Conservation (phyloP, 2,329 filamentous ascomycete genomes). For the Botryosphaeria dothidea region DNA sequence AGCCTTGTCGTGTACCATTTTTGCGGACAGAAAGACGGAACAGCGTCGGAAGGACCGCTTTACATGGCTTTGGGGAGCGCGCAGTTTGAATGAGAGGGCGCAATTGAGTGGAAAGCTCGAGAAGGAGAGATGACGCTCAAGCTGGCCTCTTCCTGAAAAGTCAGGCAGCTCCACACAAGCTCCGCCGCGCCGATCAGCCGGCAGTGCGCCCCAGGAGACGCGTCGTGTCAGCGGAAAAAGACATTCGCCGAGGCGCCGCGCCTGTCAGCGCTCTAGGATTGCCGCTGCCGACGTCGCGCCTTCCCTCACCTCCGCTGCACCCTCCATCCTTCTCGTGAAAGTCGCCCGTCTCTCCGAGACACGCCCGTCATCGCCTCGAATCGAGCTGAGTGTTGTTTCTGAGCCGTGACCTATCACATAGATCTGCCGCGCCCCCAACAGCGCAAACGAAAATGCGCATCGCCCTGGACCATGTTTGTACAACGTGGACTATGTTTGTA, state of each 20-base stretch:
- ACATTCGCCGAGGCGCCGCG: not conserved
- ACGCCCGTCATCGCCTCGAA: not conserved
- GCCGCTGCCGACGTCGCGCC: not conserved
- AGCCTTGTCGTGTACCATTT: conserved; percentile 67
- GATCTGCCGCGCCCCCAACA: not conserved
- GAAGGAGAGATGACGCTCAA: not conserved
- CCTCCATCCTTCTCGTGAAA: not conserved
- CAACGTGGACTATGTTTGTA: not conserved
- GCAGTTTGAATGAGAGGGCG: not conserved
- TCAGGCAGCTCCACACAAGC: not conserved
- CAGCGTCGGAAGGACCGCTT: not conserved
- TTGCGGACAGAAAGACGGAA: not conserved
- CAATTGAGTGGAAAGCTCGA: not conserved
- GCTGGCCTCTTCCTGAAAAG: conserved; percentile 13
- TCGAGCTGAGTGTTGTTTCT: not conserved
- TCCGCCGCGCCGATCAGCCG: not conserved
- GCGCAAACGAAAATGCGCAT: conserved; percentile 9
- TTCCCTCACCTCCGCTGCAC: not conserved
- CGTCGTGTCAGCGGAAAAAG: not conserved
- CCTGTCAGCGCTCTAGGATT: not conserved
- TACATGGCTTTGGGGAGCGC: not conserved
- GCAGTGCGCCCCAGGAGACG: not conserved
- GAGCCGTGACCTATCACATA: not conserved
- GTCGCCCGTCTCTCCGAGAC: conserved; percentile 2
- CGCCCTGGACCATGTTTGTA: conserved; percentile 1